phyloP scores from a whole-genome alignment of 805 yeast genomes.

The Pichia occidentalis region DNA sequence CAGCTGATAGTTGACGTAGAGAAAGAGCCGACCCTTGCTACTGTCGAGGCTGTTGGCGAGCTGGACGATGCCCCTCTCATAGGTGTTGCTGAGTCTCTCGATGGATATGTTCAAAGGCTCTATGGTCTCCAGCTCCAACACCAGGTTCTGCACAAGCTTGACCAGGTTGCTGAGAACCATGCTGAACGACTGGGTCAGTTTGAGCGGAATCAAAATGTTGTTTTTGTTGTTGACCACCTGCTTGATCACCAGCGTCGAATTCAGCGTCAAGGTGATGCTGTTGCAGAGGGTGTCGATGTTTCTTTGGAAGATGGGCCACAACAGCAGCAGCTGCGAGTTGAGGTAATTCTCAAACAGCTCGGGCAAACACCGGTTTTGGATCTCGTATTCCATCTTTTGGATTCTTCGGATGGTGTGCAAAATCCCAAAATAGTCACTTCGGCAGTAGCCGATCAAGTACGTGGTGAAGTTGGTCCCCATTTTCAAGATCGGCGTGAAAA shows the following conservation, averaged over 20 bases:
- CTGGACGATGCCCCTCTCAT: constrained; percentile 71
- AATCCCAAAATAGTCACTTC: constrained; percentile 68
- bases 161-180: constrained; percentile 65
- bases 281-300: constrained; percentile 75
- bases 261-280: constrained; percentile 47
- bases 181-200: constrained; percentile 74
- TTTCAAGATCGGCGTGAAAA: constrained; percentile 47
- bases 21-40: constrained; percentile 55
- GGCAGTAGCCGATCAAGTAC: constrained; percentile 28
- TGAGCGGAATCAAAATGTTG: constrained; percentile 43
- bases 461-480: constrained; percentile 45
- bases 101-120: constrained; percentile 76
- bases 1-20: constrained; percentile 65
- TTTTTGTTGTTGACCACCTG: constrained; percentile 18
- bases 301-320: constrained; percentile 85
- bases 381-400: constrained; percentile 55
- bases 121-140: constrained; percentile 31
- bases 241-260: constrained; percentile 33
- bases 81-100: constrained; percentile 66
- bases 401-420: constrained; percentile 66
- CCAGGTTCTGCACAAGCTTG: constrained; percentile 37
- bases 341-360: constrained; percentile 58
- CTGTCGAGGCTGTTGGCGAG: constrained; percentile 43
- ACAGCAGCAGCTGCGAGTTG: constrained; percentile 52
- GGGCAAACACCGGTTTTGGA: constrained; percentile 66